phyloP scores from a whole-genome alignment of 2,329 filamentous ascomycete genomes.

The Monilinia laxa region DNA sequence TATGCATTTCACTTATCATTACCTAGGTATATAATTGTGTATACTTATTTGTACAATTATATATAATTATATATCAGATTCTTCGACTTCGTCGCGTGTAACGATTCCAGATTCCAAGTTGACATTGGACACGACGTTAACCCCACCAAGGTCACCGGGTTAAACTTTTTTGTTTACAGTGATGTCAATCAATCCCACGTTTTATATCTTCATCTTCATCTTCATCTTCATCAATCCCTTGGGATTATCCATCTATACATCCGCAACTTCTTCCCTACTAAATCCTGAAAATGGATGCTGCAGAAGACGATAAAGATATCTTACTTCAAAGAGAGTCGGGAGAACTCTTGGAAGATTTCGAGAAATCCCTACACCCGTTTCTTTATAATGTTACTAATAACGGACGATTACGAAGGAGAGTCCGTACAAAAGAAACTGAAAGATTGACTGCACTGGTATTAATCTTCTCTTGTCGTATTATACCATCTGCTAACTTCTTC shows the following conservation, averaged over 20 bases:
- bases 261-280: neutral
- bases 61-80: too few species aligned
- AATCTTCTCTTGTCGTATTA: neutral
- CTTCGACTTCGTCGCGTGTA: neutral
- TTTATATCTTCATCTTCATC: too few species aligned
- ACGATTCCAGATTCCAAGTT: too few species aligned
- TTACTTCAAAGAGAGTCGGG: constrained; percentile 60
- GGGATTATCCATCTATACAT: too few species aligned
- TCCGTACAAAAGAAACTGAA: constrained; percentile 51
- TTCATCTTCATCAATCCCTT: too few species aligned
- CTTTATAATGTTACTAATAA: constrained; percentile 53
- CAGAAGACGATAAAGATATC: constrained; percentile 60
- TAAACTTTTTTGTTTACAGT: constrained; percentile 11
- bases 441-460: constrained; percentile 50
- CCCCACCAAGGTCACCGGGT: constrained; percentile 8
- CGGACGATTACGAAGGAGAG: constrained; percentile 49
- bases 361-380: constrained; percentile 52
- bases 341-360: constrained; percentile 59
- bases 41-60: too few species aligned
- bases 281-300: constrained; percentile 53
- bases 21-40: too few species aligned
- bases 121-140: neutral
- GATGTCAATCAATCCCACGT: too few species aligned
- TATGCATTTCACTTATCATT: too few species aligned
- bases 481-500: constrained; percentile 18